Conservation (phyloP, 495 filamentous ascomycete genomes). For the Bathelium albidoporum region DNA sequence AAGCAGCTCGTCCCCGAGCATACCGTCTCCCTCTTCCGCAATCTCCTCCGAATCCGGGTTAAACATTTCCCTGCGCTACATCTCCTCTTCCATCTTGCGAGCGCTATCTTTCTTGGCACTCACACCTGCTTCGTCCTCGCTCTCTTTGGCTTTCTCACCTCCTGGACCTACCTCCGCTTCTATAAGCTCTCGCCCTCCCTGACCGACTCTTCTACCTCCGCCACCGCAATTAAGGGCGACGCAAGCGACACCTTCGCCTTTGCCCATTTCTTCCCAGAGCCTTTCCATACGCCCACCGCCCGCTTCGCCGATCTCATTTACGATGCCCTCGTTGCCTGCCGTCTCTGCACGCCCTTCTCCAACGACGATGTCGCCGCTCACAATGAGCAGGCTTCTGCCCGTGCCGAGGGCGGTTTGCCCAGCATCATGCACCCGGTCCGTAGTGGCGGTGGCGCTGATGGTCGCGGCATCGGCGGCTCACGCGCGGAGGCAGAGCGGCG, state of each 20-base stretch:
- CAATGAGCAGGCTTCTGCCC: conserved; percentile 57
- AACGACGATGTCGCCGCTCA: conserved; percentile 73
- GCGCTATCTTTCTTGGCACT: conserved; percentile 72
- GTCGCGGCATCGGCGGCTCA: conserved; percentile 39
- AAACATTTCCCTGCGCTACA: conserved; percentile 91
- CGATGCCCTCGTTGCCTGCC: conserved; percentile 57
- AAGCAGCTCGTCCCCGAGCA: conserved; percentile 97
- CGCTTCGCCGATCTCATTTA: conserved; percentile 66
- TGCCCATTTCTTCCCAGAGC: conserved; percentile 88
- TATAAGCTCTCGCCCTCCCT: conserved; percentile 43
- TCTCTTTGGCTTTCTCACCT: conserved; percentile 70
- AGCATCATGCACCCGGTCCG: conserved; percentile 45
- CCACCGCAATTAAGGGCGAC: conserved; percentile 60
- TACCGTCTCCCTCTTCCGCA: conserved; percentile 87
- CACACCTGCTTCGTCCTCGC: conserved; percentile 72
- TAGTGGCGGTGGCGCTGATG: conserved; percentile 29
- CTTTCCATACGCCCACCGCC: conserved; percentile 65
- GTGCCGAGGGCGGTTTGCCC: conserved; percentile 57
- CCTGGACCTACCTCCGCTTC: conserved; percentile 96
- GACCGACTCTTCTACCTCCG: conserved; percentile 49
- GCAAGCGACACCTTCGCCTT: conserved; percentile 93
- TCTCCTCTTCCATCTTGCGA: conserved; percentile 64
- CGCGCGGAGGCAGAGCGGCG: conserved; percentile 88
- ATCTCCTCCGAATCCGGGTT: conserved; percentile 79
- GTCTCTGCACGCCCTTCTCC: conserved; percentile 77